phyloP scores from a whole-genome alignment of 2,329 filamentous ascomycete genomes.

The Huntiella decipiens region DNA sequence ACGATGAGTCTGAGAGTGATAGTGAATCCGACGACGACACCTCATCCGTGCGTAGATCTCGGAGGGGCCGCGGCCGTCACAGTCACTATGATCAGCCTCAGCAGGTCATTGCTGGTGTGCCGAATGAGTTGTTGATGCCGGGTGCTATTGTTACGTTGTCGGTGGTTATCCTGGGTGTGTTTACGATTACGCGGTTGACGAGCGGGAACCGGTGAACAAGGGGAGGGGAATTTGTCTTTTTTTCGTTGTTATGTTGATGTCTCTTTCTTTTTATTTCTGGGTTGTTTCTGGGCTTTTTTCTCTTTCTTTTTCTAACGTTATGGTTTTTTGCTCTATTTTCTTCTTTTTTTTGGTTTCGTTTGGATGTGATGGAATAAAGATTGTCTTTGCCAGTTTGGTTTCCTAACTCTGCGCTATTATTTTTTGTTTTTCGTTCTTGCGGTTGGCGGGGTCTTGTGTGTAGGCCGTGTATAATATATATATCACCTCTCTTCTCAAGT shows the following conservation, averaged over 20 bases:
- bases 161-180: conserved; percentile 83
- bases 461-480: no score
- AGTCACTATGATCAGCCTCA: conserved; percentile 21
- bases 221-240: conserved; percentile 1
- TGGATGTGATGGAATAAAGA: neutral
- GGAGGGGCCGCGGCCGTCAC: conserved; percentile 19
- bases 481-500: no score
- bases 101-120: conserved; percentile 74
- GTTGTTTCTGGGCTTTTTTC: conserved; percentile 2
- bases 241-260: conserved; percentile 1
- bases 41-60: conserved; percentile 27
- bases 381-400: neutral
- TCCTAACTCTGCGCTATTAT: neutral
- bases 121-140: conserved; percentile 82
- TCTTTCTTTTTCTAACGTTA: conserved; percentile 4
- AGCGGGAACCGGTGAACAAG: conserved; percentile 24
- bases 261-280: neutral
- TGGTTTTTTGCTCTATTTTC: conserved; percentile 1
- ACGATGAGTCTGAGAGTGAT: conserved; percentile 38
- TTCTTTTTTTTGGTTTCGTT: conserved; percentile 2
- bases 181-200: conserved; percentile 58
- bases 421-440: neutral
- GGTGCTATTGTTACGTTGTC: conserved; percentile 91
- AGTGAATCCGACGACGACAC: conserved; percentile 35
- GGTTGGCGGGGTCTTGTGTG: no score